Evolutionary conservation across 78 protist species (phyloP), one percentile per base, ranked within the genome.

Genomic region (Blattamonas nauphoetae): DNA sequence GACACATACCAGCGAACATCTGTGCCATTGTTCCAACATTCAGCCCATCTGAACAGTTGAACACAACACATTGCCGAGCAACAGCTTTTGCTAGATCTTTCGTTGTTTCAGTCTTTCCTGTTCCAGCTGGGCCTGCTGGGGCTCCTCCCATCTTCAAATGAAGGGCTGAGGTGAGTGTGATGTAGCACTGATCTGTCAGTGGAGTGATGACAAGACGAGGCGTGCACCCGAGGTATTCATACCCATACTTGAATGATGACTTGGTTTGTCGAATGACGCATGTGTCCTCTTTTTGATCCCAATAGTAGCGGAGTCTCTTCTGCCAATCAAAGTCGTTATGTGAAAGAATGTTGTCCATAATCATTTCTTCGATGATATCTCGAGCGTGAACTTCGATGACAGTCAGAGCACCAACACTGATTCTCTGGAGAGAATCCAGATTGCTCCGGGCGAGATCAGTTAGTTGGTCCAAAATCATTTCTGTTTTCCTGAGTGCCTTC

Each of bases 181-280:
- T 71, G 55, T 45, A 88, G 85, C 90, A 90, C 33, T 91, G 91
- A 84, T 92, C 91, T 21, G 94, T 91, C 33, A 94, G 87, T 3
- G 96, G 95, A 29, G 94, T 94, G 80, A 94, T 90, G 33, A 94
- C 96, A 6, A 95, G 92, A 45, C 97, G 90, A 33, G 91, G 41
- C 38, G 85, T 29, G 82, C 86, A 83, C 42, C 97, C 97, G 42
- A 93, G 90, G 86, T 95, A 95, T 89, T 95, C 97, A 78, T 92
- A 92, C 29, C 95, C 95, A 84, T 89, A 93, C 1, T 0, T 1
- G 81, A 93, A 87, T n/a, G 2, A 0, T 2, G 93, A n/a, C 29
- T 36, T 79, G 83, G 83, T 79, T 11, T 79, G 83, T 11, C 83
- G 33, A 5, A 79, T 21, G 83, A 36, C 32, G 21, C 83, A 79